Evolutionary conservation across 2,329 filamentous ascomycete genomes (phyloP).

Genomic region (Fusarium xylarioides): DNA sequence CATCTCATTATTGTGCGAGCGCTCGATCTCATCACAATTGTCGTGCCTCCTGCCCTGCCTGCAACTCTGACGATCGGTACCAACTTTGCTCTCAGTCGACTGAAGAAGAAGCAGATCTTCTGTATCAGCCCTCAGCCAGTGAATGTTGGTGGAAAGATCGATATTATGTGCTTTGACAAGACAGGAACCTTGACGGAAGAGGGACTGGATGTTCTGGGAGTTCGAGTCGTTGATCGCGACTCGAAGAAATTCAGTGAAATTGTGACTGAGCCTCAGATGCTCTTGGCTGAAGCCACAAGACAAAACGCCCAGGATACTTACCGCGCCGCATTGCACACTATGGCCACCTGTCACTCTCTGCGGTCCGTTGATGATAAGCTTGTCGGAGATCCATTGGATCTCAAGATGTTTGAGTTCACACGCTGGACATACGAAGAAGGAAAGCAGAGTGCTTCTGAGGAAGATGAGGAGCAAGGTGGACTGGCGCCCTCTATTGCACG

Average conservation of each 20-base stretch:
- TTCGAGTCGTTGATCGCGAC: slow-evolving; percentile 76
- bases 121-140: slow-evolving; percentile 98
- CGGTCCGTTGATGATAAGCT: slow-evolving; percentile 87
- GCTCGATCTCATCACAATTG: slow-evolving; percentile 95
- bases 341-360: slow-evolving; percentile 97
- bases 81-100: slow-evolving; percentile 87
- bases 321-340: slow-evolving; percentile 82
- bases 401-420: slow-evolving; percentile 99
- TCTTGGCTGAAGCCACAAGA: slow-evolving; percentile 58
- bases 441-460: slow-evolving; percentile 69
- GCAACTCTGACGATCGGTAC: slow-evolving; percentile 96
- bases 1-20: slow-evolving; percentile 92
- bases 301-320: slow-evolving; percentile 47
- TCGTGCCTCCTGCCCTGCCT: slow-evolving; percentile 92
- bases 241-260: slow-evolving; percentile 77
- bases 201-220: slow-evolving; percentile 90
- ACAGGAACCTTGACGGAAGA: slow-evolving; percentile 98
- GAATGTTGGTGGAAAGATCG: slow-evolving; percentile 94
- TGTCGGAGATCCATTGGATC: slow-evolving; percentile 90
- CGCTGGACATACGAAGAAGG: slow-evolving; percentile 93
- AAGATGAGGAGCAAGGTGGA: slow-evolving; percentile 78
- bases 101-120: slow-evolving; percentile 92
- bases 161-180: slow-evolving; percentile 98
- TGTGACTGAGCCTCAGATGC: slow-evolving; percentile 68
- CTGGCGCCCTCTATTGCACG: slow-evolving; percentile 89